Evolutionary conservation across 768 basidiomycete genomes (phyloP).

Genomic region (Phlebiopsis flavidoalba): DNA sequence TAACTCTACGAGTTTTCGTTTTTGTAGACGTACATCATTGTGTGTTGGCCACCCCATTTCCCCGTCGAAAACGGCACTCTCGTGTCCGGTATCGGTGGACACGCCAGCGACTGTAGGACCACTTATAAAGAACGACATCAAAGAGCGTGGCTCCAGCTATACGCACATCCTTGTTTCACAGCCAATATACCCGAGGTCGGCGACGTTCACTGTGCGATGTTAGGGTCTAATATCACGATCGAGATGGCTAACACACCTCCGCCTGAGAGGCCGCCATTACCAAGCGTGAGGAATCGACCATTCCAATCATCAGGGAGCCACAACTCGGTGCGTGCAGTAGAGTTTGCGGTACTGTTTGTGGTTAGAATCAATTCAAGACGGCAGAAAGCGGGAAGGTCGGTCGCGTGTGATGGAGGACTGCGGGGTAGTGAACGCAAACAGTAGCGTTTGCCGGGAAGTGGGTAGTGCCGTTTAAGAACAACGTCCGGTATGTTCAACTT

Average conservation of each 20-base stretch:
- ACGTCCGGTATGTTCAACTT: not conserved
- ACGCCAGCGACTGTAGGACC: constrained; percentile 11
- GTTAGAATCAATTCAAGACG: constrained; percentile 10
- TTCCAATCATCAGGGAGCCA: constrained; percentile 19
- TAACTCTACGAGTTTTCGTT: too few species aligned
- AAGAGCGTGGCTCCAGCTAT: not conserved
- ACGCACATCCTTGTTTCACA: not conserved
- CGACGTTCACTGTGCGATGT: not conserved
- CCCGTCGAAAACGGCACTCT: not conserved
- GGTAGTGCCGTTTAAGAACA: not conserved
- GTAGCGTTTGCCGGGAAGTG: not conserved
- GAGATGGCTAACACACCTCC: not conserved
- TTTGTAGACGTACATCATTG: constrained; percentile 2
- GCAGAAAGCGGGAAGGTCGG: constrained; percentile 19
- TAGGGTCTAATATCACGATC: not conserved
- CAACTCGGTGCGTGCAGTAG: constrained; percentile 10
- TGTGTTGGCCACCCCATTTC: not conserved
- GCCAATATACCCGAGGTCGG: not conserved
- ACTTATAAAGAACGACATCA: constrained; percentile 4
- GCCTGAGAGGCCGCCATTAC: not conserved
- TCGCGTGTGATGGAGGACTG: constrained; percentile 9
- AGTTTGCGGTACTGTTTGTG: constrained; percentile 3
- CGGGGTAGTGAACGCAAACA: not conserved
- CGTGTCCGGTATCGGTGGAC: constrained; percentile 10
- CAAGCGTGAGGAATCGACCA: constrained; percentile 16